A percentile compares a stretch with the other conserved stretches of the same genome.
Conservation (phyloP, 768 basidiomycete species). For the Serendipita sp. region DNA sequence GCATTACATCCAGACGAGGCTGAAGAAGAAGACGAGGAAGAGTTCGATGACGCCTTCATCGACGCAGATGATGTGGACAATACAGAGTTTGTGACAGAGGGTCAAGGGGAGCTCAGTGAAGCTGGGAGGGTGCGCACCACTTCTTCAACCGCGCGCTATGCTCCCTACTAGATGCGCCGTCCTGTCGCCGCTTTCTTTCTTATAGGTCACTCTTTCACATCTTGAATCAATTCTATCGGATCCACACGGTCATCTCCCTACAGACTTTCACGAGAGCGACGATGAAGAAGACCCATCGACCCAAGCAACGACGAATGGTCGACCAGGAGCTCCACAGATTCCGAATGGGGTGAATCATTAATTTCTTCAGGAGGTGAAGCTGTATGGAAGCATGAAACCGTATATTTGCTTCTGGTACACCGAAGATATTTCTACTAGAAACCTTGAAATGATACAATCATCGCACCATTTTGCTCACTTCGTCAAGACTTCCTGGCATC, state of each 20-base stretch:
- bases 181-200: constrained; percentile 13
- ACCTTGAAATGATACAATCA: no score
- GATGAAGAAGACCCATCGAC: not conserved
- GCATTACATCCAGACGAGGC: constrained; percentile 64
- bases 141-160: constrained; percentile 64
- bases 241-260: constrained; percentile 19
- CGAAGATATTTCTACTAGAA: no score
- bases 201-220: constrained; percentile 70
- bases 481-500: no score
- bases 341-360: no score
- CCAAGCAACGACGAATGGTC: no score
- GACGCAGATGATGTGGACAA: constrained; percentile 28
- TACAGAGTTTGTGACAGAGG: constrained; percentile 38
- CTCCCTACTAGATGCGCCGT: constrained; percentile 60
- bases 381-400: no score
- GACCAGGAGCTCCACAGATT: no score
- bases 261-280: not conserved
- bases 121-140: constrained; percentile 89
- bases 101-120: constrained; percentile 60
- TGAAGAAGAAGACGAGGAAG: constrained; percentile 27
- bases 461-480: no score
- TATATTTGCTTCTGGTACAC: no score
- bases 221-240: constrained; percentile 69
- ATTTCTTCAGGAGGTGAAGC: no score
- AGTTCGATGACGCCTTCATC: constrained; percentile 40